These are phyloP conservation scores for Trametopsis cervina DNA, from an alignment of 768 basidiomycete species.

Conservation along the genomic window DNA sequence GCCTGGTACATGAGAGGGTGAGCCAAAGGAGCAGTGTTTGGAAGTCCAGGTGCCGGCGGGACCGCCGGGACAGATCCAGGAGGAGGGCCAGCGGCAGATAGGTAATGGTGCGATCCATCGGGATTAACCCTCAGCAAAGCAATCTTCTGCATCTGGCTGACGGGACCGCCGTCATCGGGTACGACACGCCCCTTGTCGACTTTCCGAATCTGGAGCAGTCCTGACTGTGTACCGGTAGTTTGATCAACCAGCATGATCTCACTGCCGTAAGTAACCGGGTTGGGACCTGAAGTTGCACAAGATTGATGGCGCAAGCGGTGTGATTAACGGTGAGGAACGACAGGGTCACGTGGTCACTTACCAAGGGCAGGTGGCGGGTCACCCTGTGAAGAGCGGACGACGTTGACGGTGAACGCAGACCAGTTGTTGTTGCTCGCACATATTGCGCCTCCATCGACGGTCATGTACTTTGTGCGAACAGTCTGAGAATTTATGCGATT, in stretches of 20 bases:
- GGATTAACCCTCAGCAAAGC: constrained; percentile 79
- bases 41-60: constrained; percentile 67
- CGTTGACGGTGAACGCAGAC: constrained; percentile 93
- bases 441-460: constrained; percentile 74
- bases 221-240: constrained; percentile 77
- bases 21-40: constrained; percentile 56
- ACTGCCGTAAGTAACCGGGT: constrained; percentile 88
- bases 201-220: constrained; percentile 83
- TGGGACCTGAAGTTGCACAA: constrained; percentile 20
- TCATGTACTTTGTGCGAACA: constrained; percentile 96
- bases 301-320: neutral
- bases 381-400: constrained; percentile 61
- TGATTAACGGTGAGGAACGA: too few relatives aligned
- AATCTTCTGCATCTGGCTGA: constrained; percentile 96
- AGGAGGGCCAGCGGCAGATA: constrained; percentile 83
- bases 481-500: constrained; percentile 97
- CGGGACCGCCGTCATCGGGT: constrained; percentile 85
- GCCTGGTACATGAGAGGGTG: constrained; percentile 76
- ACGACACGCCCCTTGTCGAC: constrained; percentile 86
- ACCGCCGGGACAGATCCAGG: constrained; percentile 69
- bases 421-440: constrained; percentile 88
- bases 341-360: constrained; percentile 48
- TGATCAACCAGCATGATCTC: constrained; percentile 83
- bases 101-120: constrained; percentile 79
- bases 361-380: constrained; percentile 45